Evolutionary conservation across 495 filamentous ascomycete species (phyloP), one percentile per base, ranked within the genome.

Genomic region (Penicillium antarcticum): DNA sequence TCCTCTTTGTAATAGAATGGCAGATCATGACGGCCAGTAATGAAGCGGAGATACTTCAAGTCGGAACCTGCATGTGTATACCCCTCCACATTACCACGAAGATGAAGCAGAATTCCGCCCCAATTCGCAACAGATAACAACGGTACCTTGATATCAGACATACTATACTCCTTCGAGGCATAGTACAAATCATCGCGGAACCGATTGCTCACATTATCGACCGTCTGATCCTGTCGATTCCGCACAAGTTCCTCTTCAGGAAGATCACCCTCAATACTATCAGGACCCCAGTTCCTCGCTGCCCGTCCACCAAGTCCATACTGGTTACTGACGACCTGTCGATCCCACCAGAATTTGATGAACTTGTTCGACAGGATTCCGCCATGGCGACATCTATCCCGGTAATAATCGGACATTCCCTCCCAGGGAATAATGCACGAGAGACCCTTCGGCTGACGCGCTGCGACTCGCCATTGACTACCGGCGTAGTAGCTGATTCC

Each of bases 1-100:
- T 85, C 79, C 34, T 85, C 80, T 2, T 73, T 53, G 52, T 85
- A 87, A 66, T 87, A 88, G 66, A 88, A 87, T 0, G 85, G 85
- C 6, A 88, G 70, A 56, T 88, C 85, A 55, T 88, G 85, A 0
- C 85, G 76, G 10, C 85, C 85, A 0, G 79, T 82, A 53, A 88
- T 83, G 59, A 87, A 83, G 9, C 84, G 76, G 4, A 87, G 66
- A 52, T 83, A 87, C 61, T 88, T 88, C 37, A 81, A 62, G 43
- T 79, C 68, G 2, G 81, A 84, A 0, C 82, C 80, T 0, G 83
- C 82, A 40, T 80, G 67, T 4, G 68, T 75, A 50, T 73, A 88
- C 0, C 84, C 85, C 53, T 84, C 70, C 5, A 88, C 75, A 51
- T 88, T 88, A 2, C 85, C 85, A 4, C 84, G 72, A 14, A 86